Conservation (phyloP, 805 yeast species). For the Ogataea parapolymorpha region DNA sequence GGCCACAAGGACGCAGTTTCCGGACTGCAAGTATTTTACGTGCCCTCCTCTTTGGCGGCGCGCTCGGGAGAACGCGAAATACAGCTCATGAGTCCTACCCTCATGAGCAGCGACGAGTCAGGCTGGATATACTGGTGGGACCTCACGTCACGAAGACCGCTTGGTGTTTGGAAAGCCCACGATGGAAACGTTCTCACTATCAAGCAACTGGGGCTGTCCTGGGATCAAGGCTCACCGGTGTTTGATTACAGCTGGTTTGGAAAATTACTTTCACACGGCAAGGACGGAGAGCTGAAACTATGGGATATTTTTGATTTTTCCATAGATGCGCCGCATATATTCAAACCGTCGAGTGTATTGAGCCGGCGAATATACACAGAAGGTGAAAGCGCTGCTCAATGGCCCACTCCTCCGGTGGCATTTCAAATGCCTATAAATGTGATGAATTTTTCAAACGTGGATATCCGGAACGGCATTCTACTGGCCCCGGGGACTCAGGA, state of each 20-base stretch:
- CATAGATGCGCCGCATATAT: slow-evolving; percentile 10
- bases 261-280: slow-evolving; percentile 58
- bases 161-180: slow-evolving; percentile 61
- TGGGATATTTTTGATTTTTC: slow-evolving; percentile 38
- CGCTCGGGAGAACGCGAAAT: slow-evolving; percentile 1
- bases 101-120: slow-evolving; percentile 55
- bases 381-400: slow-evolving; percentile 21
- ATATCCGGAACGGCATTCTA: slow-evolving; percentile 29
- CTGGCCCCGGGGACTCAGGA: slow-evolving; percentile 63
- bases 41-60: slow-evolving; percentile 18
- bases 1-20: slow-evolving; percentile 16
- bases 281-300: slow-evolving; percentile 54
- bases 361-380: slow-evolving; percentile 15
- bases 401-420: slow-evolving; percentile 26
- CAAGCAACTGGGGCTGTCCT: slow-evolving; percentile 39
- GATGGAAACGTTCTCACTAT: slow-evolving; percentile 46
- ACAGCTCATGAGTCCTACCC: slow-evolving; percentile 33
- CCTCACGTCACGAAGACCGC: slow-evolving; percentile 51
- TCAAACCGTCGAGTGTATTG: slow-evolving; percentile 17
- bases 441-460: slow-evolving; percentile 69
- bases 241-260: slow-evolving; percentile 34
- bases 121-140: slow-evolving; percentile 72
- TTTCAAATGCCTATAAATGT: slow-evolving; percentile 67
- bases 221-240: slow-evolving; percentile 24
- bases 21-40: slow-evolving; percentile 13